Evolutionary conservation across 257 asterid genomes (phyloP).

Genomic region (Ocimum tenuiflorum): DNA sequence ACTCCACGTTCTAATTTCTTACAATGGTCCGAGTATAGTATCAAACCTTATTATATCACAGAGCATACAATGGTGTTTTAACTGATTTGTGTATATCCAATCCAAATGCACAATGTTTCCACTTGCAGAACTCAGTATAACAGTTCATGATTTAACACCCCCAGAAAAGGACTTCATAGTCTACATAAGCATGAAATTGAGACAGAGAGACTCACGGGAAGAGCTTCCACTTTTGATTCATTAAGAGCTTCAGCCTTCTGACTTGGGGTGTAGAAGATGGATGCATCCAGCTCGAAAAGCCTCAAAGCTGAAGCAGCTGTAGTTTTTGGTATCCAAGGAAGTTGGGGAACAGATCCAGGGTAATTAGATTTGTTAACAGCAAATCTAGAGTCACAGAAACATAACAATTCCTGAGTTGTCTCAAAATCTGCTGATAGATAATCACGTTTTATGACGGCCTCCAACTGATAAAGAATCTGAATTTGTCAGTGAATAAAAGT

Average conservation of each 20-base stretch:
- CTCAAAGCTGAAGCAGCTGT: constrained; percentile 83
- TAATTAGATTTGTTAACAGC: constrained; percentile 28
- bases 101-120: not conserved
- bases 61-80: too few species aligned
- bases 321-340: constrained; percentile 95
- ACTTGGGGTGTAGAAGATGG: constrained; percentile 47
- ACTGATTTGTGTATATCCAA: not conserved
- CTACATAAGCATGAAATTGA: not conserved
- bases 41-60: too few species aligned
- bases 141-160: not conserved
- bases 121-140: not conserved
- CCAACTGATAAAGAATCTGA: constrained; percentile 72
- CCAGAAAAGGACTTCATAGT: not conserved
- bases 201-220: constrained; percentile 55
- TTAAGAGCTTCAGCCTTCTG: constrained; percentile 48
- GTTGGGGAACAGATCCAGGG: constrained; percentile 42
- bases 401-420: constrained; percentile 74
- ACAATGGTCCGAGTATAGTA: too few species aligned
- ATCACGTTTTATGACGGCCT: constrained; percentile 68
- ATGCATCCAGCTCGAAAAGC: constrained; percentile 79
- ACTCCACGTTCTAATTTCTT: not conserved
- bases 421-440: constrained; percentile 64
- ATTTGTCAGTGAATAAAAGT: not conserved
- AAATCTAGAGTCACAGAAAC: constrained; percentile 41
- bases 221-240: constrained; percentile 44